Evolutionary conservation across 2,329 filamentous ascomycete genomes (phyloP).

Genomic region (Fusarium tricinctum): DNA sequence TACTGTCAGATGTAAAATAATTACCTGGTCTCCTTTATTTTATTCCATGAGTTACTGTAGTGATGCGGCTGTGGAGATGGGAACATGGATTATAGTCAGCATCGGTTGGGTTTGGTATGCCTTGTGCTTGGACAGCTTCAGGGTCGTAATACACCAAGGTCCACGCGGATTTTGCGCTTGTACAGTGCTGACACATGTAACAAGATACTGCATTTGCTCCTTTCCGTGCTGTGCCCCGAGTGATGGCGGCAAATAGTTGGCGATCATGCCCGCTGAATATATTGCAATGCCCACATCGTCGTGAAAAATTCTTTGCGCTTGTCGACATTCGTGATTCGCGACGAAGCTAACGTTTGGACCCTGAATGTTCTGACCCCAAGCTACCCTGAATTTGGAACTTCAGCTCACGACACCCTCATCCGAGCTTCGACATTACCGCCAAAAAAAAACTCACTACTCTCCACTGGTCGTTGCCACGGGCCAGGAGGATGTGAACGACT

Average conservation of each 20-base stretch:
- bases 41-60: background rate
- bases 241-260: conserved; percentile 1
- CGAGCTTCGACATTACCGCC: conserved; percentile 14
- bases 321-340: conserved; percentile 26
- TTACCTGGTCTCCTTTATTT: background rate
- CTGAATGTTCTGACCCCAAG: conserved; percentile 25
- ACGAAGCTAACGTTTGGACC: conserved; percentile 37
- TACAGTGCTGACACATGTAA: conserved; percentile 7
- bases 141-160: conserved; percentile 14
- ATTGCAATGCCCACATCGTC: conserved; percentile 20
- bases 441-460: conserved; percentile 7
- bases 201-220: background rate
- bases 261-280: conserved; percentile 3
- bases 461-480: conserved; percentile 7
- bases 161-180: conserved; percentile 4
- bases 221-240: conserved; percentile 1
- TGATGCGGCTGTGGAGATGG: background rate
- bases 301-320: conserved; percentile 19
- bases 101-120: background rate
- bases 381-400: conserved; percentile 32
- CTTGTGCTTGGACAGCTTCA: conserved; percentile 18
- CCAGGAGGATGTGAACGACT: conserved; percentile 10
- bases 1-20: conserved; percentile 11
- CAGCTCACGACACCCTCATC: conserved; percentile 12
- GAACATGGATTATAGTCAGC: conserved; percentile 9